phyloP scores from a whole-genome alignment of 345 rosid genomes.

The Moricandia moricandioides region DNA sequence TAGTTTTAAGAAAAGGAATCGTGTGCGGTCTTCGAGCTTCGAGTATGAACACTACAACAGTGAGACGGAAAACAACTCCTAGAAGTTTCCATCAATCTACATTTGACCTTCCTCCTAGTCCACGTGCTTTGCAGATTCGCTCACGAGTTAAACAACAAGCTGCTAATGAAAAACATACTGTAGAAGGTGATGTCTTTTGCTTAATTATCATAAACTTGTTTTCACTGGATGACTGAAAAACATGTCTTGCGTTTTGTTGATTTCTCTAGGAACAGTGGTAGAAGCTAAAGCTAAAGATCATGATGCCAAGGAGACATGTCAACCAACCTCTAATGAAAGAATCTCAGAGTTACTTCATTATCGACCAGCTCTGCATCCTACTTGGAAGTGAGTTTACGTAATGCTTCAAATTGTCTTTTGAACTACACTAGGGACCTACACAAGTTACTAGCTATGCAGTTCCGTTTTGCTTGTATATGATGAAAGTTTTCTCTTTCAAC shows the following conservation, averaged over 20 bases:
- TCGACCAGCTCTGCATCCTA: conserved; percentile 45
- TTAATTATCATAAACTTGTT: conserved; percentile 17
- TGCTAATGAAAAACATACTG: conserved; percentile 8
- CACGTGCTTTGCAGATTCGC: conserved; percentile 24
- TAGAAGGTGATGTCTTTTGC: conserved; percentile 21
- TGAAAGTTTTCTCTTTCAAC: conserved; percentile 24
- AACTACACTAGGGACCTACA: not conserved
- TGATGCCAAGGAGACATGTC: conserved; percentile 30
- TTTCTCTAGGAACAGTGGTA: conserved; percentile 32
- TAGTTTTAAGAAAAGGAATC: not conserved
- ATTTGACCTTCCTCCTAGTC: conserved; percentile 26
- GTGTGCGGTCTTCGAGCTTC: conserved; percentile 27
- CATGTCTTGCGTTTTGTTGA: conserved; percentile 6
- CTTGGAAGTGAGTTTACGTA: conserved; percentile 56
- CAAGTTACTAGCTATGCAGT: conserved; percentile 5
- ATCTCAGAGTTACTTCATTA: conserved; percentile 19
- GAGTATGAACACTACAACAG: not conserved
- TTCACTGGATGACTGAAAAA: not conserved
- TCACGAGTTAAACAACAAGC: conserved; percentile 15
- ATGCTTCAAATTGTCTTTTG: not conserved
- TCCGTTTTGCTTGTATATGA: conserved; percentile 13
- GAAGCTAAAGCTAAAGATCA: conserved; percentile 27
- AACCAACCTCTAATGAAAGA: conserved; percentile 20
- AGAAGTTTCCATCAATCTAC: not conserved
- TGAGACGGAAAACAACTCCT: conserved; percentile 7